Percentiles rank a stretch among this genome's conserved stretches.
These are phyloP conservation scores for Apiotrichum gracile DNA, from an alignment of 1,284 basidiomycete genomes.

Conservation along the genomic window DNA sequence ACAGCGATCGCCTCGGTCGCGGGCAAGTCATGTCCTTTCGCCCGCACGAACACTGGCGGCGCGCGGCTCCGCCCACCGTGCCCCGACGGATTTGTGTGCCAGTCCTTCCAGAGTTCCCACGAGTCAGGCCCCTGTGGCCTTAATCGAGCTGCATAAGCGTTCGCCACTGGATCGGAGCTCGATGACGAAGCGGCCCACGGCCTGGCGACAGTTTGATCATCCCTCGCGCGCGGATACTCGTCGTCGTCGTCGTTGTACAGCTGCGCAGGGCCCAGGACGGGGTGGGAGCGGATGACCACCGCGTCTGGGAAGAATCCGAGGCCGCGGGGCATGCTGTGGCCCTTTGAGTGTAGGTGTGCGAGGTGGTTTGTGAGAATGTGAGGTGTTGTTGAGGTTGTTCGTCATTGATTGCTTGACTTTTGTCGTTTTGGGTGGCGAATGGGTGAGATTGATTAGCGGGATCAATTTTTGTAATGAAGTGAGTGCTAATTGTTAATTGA, in stretches of 20 bases:
- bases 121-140: conserved; percentile 8
- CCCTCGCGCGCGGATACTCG: neutral
- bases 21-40: neutral
- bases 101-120: conserved; percentile 29
- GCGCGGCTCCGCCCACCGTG: conserved; percentile 23
- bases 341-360: neutral
- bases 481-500: too few species aligned
- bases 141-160: too few species aligned
- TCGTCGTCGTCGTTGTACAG: conserved; percentile 3
- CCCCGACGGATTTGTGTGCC: conserved; percentile 34
- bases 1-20: conserved; percentile 25
- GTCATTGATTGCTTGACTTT: neutral
- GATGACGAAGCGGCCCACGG: too few species aligned
- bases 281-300: conserved; percentile 25
- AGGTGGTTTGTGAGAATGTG: neutral
- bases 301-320: conserved; percentile 25
- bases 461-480: neutral
- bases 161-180: neutral
- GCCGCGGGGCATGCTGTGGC: conserved; percentile 4
- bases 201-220: too few species aligned
- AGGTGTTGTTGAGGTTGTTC: too few species aligned
- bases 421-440: neutral
- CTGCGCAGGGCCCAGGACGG: neutral
- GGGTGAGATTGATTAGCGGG: neutral
- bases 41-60: conserved; percentile 35